Percentiles rank a stretch among this genome's conserved stretches.
These are phyloP conservation scores for Trichomonascaceae sp. DNA, from an alignment of 1,139 yeast species.

Conservation along the genomic window DNA sequence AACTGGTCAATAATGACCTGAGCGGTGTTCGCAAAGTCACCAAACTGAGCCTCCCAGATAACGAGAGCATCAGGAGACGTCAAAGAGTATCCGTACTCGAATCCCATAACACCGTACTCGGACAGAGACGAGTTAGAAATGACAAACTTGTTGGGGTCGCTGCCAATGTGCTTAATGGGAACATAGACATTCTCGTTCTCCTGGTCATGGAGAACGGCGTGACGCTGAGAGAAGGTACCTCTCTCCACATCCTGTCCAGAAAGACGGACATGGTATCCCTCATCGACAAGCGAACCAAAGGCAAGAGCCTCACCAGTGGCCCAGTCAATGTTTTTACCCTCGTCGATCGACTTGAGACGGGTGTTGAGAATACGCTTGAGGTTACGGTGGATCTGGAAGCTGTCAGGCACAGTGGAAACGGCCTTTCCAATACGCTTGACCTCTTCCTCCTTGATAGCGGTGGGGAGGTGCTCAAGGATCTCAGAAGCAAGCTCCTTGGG, in stretches of 20 bases:
- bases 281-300: slow-evolving; percentile 80
- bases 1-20: slow-evolving; percentile 97
- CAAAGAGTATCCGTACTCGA: slow-evolving; percentile 96
- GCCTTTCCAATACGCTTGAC: slow-evolving; percentile 69
- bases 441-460: slow-evolving; percentile 64
- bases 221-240: slow-evolving; percentile 99
- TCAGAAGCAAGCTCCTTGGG: slow-evolving; percentile 96
- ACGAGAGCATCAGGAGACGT: slow-evolving; percentile 95
- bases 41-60: slow-evolving; percentile 99
- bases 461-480: slow-evolving; percentile 90
- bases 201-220: slow-evolving; percentile 96
- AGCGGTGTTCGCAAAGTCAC: slow-evolving; percentile 99
- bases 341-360: slow-evolving; percentile 76
- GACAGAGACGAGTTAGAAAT: slow-evolving; percentile 95
- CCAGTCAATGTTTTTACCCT: slow-evolving; percentile 97
- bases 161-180: slow-evolving; percentile 69
- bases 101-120: slow-evolving; percentile 98
- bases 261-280: slow-evolving; percentile 93
- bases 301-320: slow-evolving; percentile 99
- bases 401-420: slow-evolving; percentile 73
- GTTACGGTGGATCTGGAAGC: slow-evolving; percentile 86
- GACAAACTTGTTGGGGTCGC: slow-evolving; percentile 74
- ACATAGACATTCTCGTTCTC: slow-evolving; percentile 67
- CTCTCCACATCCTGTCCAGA: slow-evolving; percentile 99
- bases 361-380: slow-evolving; percentile 84